Conservation (phyloP, 2,329 filamentous ascomycete species). For the Graphilbum fragrans region DNA sequence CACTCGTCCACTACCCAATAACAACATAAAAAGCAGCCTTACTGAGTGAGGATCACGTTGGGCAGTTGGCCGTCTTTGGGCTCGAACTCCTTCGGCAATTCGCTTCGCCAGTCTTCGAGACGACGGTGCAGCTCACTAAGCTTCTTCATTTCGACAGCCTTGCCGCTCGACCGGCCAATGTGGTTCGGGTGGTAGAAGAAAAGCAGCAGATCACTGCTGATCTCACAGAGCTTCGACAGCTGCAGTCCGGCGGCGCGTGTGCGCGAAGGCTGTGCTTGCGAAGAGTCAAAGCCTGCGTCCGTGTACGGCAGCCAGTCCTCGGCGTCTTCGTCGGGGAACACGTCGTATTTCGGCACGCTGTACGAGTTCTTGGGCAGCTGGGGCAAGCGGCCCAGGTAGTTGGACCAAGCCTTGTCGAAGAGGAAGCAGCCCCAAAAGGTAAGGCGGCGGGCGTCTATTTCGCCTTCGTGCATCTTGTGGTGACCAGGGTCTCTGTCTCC, state of each 20-base stretch:
- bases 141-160: constrained; percentile 79
- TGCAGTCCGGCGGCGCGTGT: constrained; percentile 75
- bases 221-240: constrained; percentile 75
- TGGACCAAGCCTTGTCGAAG: constrained; percentile 99
- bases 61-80: constrained; percentile 81
- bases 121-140: constrained; percentile 83
- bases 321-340: constrained; percentile 80
- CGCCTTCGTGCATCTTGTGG: constrained; percentile 53
- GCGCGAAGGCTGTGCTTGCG: constrained; percentile 65
- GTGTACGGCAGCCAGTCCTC: constrained; percentile 70
- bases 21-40: constrained; percentile 28
- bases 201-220: constrained; percentile 78
- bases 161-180: constrained; percentile 53
- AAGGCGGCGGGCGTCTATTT: constrained; percentile 78
- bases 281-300: constrained; percentile 64
- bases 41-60: constrained; percentile 73
- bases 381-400: constrained; percentile 84
- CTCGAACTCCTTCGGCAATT: constrained; percentile 76
- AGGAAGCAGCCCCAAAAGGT: constrained; percentile 97
- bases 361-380: constrained; percentile 71
- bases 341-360: constrained; percentile 79
- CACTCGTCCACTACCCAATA: too few species aligned
- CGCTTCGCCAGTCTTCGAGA: constrained; percentile 78
- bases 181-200: constrained; percentile 82
- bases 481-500: constrained; percentile 34